Conservation (phyloP, 441 rosid genomes). For the Geranium incanum region DNA sequence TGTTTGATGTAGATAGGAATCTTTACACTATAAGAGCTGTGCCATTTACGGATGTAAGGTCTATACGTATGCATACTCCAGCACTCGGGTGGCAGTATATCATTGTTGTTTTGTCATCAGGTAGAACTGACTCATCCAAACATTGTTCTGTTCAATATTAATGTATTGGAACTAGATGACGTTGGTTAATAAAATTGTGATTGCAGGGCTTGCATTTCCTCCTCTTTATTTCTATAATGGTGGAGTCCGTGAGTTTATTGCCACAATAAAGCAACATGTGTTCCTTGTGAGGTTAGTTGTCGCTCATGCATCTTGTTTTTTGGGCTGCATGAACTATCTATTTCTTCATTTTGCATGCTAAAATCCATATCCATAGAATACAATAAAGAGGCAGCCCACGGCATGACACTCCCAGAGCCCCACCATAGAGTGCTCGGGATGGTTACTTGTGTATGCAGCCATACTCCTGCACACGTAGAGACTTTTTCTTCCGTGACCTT, state of each 20-base stretch:
- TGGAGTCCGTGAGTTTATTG: constrained; percentile 87
- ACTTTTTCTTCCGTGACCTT: neutral
- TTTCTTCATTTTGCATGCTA: neutral
- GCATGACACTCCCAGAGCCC: neutral
- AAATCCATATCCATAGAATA: neutral
- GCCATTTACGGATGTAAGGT: constrained; percentile 72
- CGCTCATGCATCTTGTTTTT: neutral
- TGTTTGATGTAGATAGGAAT: constrained; percentile 53
- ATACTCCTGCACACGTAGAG: neutral
- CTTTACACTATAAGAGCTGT: constrained; percentile 80
- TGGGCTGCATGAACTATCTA: neutral
- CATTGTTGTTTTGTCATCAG: constrained; percentile 85
- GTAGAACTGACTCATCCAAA: constrained; percentile 27
- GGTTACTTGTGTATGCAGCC: neutral
- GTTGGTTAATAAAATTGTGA: constrained; percentile 3
- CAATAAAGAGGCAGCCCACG: neutral
- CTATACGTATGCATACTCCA: constrained; percentile 79
- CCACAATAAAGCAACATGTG: constrained; percentile 75
- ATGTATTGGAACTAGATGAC: neutral
- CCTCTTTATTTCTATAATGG: constrained; percentile 94
- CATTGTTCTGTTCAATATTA: too few relatives aligned
- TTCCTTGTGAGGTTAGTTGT: constrained; percentile 72
- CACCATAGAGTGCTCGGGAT: neutral
- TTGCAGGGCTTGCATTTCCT: constrained; percentile 86
- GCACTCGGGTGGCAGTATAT: constrained; percentile 94